Conservation (phyloP, 805 yeast species). For the Cyberlindnera japonica region DNA sequence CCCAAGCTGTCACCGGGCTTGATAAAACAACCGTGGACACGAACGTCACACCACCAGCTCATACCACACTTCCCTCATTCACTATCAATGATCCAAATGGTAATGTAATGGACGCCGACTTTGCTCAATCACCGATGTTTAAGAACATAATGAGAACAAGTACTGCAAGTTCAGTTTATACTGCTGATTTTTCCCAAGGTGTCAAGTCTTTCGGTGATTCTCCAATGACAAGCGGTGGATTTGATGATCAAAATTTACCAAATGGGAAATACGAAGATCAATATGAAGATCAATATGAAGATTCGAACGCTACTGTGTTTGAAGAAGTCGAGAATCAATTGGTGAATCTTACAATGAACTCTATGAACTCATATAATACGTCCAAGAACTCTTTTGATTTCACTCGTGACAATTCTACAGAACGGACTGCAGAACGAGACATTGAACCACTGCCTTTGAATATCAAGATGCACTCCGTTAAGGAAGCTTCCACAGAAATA, state of each 20-base stretch:
- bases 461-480: conserved; percentile 17
- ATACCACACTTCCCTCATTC: conserved; percentile 8
- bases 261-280: not conserved
- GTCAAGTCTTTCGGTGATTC: not conserved
- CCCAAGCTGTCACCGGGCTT: not conserved
- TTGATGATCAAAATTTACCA: conserved; percentile 3
- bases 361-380: not conserved
- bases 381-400: conserved; percentile 10
- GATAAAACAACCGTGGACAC: conserved; percentile 1
- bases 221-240: not conserved
- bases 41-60: conserved; percentile 4
- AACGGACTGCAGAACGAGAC: not conserved
- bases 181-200: conserved; percentile 9
- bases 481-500: conserved; percentile 15
- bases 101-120: not conserved
- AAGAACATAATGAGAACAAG: conserved; percentile 4
- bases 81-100: conserved; percentile 14
- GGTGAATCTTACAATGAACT: conserved; percentile 16
- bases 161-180: conserved; percentile 15
- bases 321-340: conserved; percentile 21
- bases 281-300: not conserved
- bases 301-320: conserved; percentile 12
- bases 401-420: conserved; percentile 3
- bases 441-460: conserved; percentile 2
- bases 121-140: conserved; percentile 4